Evolutionary conservation across 495 filamentous ascomycete species (phyloP), one percentile per base, ranked within the genome.

Genomic region (Penicillium antarcticum): DNA sequence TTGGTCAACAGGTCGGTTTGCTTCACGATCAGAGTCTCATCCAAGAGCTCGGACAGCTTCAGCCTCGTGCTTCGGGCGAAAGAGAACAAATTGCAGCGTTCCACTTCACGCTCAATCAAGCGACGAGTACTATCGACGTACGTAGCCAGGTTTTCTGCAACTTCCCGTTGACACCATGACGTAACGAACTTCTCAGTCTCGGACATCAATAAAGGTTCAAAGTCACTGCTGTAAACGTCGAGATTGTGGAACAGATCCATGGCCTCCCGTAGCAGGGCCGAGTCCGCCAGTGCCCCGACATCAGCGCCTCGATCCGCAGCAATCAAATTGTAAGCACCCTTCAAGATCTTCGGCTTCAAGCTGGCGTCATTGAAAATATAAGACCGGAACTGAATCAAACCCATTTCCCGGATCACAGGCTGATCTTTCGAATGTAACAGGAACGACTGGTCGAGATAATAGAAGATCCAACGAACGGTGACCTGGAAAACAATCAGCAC

Each of bases 391-490:
- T 77, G 68, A 48, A 71, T 65, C 69, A 88, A 48, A 57, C 81
- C 69, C 76, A 84, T 78, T 63, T 80, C 69, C 62, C 78, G 72
- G 73, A 95, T 75, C 58, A 78, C 56, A 1, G 76, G 71, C 16
- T 66, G 60, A 31, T 75, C 71, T 49, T 78, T 83, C 33, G 80
- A 80, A 29, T 84, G 82, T 1, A 96, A 73, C 17, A 98, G 80
- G 63, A 88, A 96, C 4, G 90, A 88, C 51, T 94, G 83, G 61
- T 98, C 92, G 47, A 98, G 76, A 55, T 91, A 97, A 61, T 87
- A 92, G 73, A 96, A 97, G 26, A 96, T 86, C 52, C 84, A 90
- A 48, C 89, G 80, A 44, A 98, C 77, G 16, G 80, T 85, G 34
- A 81, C 78, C 88, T 90, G 61, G 42, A 21, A 2, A 19, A 33